phyloP scores from a whole-genome alignment of 129 eudicot genomes.

The Kitagawia praeruptora region DNA sequence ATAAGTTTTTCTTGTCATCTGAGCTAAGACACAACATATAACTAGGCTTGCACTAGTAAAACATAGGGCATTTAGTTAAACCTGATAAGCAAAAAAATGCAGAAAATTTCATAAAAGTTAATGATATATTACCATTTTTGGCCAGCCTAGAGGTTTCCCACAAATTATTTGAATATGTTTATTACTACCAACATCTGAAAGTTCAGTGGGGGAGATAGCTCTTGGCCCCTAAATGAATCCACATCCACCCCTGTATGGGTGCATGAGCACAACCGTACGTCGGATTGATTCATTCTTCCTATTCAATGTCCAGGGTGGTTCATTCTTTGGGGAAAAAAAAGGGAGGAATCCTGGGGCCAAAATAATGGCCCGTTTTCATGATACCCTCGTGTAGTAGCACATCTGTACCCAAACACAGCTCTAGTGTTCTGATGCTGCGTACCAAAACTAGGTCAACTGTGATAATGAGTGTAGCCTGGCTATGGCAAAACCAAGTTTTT shows the following conservation, averaged over 20 bases:
- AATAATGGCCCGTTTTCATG: not conserved
- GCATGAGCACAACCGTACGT: not conserved
- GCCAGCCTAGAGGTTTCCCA: no score
- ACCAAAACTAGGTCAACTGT: not conserved
- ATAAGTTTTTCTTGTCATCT: not conserved
- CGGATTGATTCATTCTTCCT: not conserved
- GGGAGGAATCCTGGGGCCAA: no score
- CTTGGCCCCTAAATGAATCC: not conserved
- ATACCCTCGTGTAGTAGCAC: not conserved
- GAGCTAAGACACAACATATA: not conserved
- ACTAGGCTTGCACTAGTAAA: no score
- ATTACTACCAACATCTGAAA: not conserved
- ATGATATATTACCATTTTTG: no score
- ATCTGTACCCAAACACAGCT: not conserved
- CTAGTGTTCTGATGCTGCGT: not conserved
- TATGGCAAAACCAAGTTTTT: not conserved
- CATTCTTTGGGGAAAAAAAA: not conserved
- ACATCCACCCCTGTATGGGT: not conserved
- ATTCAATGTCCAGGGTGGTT: not conserved
- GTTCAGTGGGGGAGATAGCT: not conserved
- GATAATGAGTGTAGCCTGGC: not conserved
- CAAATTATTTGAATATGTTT: no score
- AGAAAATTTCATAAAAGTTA: no score
- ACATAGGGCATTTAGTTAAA: no score
- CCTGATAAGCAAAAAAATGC: no score